These are phyloP conservation scores for Crithidia fasciculata DNA, from an alignment of 208 protist species.

Conservation along the genomic window DNA sequence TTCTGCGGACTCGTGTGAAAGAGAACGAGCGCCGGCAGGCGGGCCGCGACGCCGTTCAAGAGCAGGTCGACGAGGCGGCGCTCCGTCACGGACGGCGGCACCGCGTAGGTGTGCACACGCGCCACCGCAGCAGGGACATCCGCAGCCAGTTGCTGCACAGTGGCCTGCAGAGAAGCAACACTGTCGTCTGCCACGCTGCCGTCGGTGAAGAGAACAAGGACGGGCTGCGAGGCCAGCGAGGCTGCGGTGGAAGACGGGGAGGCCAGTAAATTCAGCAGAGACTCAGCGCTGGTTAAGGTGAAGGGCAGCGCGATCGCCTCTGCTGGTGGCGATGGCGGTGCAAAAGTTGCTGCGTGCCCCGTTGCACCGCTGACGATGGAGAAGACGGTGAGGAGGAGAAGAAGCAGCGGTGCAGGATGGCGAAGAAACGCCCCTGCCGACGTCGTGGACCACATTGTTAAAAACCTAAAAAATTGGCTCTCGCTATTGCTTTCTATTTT, in stretches of 20 bases:
- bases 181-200: neutral
- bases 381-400: too few species aligned
- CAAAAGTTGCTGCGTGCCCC: too few species aligned
- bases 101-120: conserved; percentile 23
- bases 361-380: too few species aligned
- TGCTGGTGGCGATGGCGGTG: too few species aligned
- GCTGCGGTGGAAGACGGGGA: neutral
- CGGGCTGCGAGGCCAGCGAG: conserved; percentile 8
- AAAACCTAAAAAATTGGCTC: too few species aligned
- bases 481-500: too few species aligned
- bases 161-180: neutral
- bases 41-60: conserved; percentile 10
- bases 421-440: too few species aligned
- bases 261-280: conserved; percentile 6
- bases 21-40: conserved; percentile 21
- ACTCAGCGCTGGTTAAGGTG: neutral
- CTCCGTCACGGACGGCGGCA: conserved; percentile 5
- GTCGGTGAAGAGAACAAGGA: conserved; percentile 31
- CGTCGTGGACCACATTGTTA: too few species aligned
- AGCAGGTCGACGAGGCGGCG: conserved; percentile 21
- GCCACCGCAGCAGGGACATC: conserved; percentile 20
- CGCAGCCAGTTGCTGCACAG: conserved; percentile 8
- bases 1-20: conserved; percentile 20
- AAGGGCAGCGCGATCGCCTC: neutral
- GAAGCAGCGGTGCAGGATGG: too few species aligned